Base-by-base conservation (phyloP, 331 rosid genomes). In the Rosa hybrid region DNA sequence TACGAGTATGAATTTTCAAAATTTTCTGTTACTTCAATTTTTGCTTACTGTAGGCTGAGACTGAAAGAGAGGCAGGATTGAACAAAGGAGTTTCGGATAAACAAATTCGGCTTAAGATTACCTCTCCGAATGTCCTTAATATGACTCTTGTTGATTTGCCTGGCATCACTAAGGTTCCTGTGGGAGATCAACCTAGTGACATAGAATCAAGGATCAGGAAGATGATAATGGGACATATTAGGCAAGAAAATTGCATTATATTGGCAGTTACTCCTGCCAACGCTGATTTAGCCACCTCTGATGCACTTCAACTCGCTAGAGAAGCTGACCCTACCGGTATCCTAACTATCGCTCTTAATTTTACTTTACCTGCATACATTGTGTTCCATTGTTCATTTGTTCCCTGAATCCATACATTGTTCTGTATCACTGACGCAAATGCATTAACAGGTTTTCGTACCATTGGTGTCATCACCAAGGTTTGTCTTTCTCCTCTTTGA, bases 201-300 rank as follows among this genome's bases (percentile, higher is more conserved):
- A 86, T 86, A n/a, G 86, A 82, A 77, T 84, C 82, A 18, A 84
- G 78, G 60, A 68, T 86, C 17, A 86, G 89, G 53, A 82, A 82
- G 41, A 86, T 86, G 89, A 80, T 86, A 23, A 86, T 82, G 86
- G 17, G 69, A 7, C 38, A 80, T 65, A 86, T 86, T 65, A 57
- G 38, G 13, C 71, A 79, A 50, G 71, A 72, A 23, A 86, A 79
- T 69, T 86, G 86, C 72, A 59, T 86, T 17, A 80, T 86, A 46
- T 64, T 86, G 75, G 89, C 89, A 1, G 89, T 86, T 68, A 86
- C 78, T 68, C 86, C 86, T 9, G 89, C 89, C 48, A 86, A 86
- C 77, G 83, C 89, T 4, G 89, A 86, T 86, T 73, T 86, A 45
- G 82, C 89, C 30, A 86, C 80, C 79, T 86, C 89, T 1, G 89